Evolutionary conservation across 2,329 filamentous ascomycete genomes (phyloP).

Genomic region (Calonectria pseudoreteaudii): DNA sequence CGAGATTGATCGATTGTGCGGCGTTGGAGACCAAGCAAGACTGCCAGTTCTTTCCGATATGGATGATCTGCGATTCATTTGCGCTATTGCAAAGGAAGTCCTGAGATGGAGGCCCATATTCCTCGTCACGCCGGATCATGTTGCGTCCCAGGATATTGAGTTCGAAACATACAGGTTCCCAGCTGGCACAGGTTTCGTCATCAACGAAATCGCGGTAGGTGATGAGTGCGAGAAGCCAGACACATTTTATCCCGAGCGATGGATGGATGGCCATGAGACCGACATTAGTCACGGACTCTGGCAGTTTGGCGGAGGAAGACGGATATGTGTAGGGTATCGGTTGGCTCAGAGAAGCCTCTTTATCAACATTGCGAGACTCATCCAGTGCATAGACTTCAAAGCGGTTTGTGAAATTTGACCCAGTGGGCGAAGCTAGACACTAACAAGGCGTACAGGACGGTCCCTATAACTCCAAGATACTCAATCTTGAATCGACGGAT

Average conservation of each 20-base stretch:
- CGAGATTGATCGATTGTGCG: conserved; percentile 58
- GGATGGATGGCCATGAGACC: conserved; percentile 46
- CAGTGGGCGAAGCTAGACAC: no score
- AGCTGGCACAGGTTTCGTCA: conserved; percentile 55
- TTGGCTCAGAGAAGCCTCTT: conserved; percentile 42
- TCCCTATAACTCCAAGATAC: conserved; percentile 19
- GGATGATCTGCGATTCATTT: conserved; percentile 53
- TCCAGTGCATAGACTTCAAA: conserved; percentile 39
- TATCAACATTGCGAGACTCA: conserved; percentile 38
- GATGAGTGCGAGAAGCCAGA: conserved; percentile 45
- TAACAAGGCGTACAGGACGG: background rate
- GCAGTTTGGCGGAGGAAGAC: conserved; percentile 41
- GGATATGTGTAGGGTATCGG: conserved; percentile 38
- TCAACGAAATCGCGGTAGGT: conserved; percentile 53
- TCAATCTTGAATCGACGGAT: conserved; percentile 23
- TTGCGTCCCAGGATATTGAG: conserved; percentile 55
- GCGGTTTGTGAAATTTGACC: conserved; percentile 5
- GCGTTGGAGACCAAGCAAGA: conserved; percentile 43
- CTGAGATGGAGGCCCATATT: conserved; percentile 59
- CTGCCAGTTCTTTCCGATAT: conserved; percentile 56
- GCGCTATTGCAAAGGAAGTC: conserved; percentile 58
- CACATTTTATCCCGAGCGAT: conserved; percentile 49
- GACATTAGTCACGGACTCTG: conserved; percentile 38
- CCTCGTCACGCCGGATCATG: conserved; percentile 50
- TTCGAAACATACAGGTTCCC: conserved; percentile 59